A percentile compares a stretch with the other conserved stretches of the same genome.
These are phyloP conservation scores for Russula lepida DNA, from an alignment of 768 basidiomycete genomes.

Conservation along the genomic window DNA sequence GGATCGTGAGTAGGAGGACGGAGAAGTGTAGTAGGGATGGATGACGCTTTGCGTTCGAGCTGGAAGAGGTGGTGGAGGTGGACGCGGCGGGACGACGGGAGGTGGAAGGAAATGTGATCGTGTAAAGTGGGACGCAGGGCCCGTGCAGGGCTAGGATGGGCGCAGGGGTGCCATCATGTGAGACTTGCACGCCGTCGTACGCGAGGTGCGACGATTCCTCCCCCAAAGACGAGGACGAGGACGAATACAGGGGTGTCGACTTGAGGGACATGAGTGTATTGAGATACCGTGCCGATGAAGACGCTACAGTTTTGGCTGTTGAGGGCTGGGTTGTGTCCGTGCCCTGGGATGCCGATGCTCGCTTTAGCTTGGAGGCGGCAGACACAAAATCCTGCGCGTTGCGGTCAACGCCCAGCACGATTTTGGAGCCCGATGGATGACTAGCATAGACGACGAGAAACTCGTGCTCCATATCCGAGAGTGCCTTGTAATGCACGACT, in stretches of 20 bases:
- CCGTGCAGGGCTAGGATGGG: slow-evolving; percentile 14
- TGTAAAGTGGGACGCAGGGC: slow-evolving; percentile 8
- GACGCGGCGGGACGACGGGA: background rate
- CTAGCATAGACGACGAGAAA: slow-evolving; percentile 14
- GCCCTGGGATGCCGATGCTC: background rate
- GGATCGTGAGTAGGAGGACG: slow-evolving; percentile 18
- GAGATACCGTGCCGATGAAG: slow-evolving; percentile 9
- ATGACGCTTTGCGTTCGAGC: background rate
- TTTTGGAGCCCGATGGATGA: slow-evolving; percentile 11
- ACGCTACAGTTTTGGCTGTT: background rate
- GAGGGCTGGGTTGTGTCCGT: background rate
- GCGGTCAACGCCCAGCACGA: slow-evolving; percentile 20
- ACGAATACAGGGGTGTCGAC: background rate
- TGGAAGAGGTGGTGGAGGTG: background rate
- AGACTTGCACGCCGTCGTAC: slow-evolving; percentile 19
- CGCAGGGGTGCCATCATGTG: slow-evolving; percentile 16
- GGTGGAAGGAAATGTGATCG: slow-evolving; percentile 11
- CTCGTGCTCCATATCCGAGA: slow-evolving; percentile 21
- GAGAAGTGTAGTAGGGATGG: slow-evolving; percentile 19
- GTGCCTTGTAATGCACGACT: slow-evolving; percentile 19
- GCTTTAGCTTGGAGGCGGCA: background rate
- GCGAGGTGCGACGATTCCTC: background rate
- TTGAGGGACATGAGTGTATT: slow-evolving; percentile 4
- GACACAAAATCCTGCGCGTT: slow-evolving; percentile 7
- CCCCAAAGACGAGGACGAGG: background rate